Evolutionary conservation across 192 early-diverging fungal genomes (phyloP).

Genomic region (Coemansia sp.): DNA sequence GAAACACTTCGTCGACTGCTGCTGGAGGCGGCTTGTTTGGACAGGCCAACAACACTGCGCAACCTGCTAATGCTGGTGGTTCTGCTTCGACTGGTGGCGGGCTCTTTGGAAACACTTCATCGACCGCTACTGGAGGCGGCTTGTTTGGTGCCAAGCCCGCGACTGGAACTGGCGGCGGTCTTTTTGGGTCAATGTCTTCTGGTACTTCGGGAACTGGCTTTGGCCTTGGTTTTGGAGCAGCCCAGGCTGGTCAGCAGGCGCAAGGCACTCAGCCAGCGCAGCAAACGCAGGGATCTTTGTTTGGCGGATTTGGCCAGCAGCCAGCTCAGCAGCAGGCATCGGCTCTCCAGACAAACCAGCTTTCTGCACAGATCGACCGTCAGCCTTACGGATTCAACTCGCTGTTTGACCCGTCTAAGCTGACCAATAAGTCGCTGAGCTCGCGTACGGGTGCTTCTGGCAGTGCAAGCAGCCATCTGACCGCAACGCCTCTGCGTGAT

Average conservation of each 20-base stretch:
- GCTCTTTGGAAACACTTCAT: conserved; percentile 21
- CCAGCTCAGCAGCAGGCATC: conserved; percentile 28
- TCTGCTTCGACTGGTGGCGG: conserved; percentile 2
- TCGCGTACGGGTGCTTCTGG: conserved; percentile 6
- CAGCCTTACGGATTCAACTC: conserved; percentile 88
- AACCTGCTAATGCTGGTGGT: background rate
- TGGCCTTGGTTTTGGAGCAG: conserved; percentile 17
- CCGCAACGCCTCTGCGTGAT: conserved; percentile 31
- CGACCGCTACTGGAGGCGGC: conserved; percentile 26
- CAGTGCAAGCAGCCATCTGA: conserved; percentile 39
- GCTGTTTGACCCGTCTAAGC: conserved; percentile 63
- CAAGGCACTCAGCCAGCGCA: conserved; percentile 9
- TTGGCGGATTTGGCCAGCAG: conserved; percentile 15
- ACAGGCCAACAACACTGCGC: conserved; percentile 10
- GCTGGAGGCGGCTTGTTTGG: conserved; percentile 28
- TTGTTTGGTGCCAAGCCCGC: conserved; percentile 23
- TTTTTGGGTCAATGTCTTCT: background rate
- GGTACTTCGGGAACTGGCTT: conserved; percentile 10
- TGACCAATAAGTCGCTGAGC: conserved; percentile 17
- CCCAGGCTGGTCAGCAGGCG: background rate
- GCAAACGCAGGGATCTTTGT: conserved; percentile 22
- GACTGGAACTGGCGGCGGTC: conserved; percentile 3
- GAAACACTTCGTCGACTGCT: background rate
- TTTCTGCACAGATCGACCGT: conserved; percentile 77
- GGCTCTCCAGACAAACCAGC: conserved; percentile 17